A percentile compares a stretch with the other conserved stretches of the same genome.
Evolutionary conservation across 495 filamentous ascomycete species (phyloP).

Genomic region (Daldinia loculata): DNA sequence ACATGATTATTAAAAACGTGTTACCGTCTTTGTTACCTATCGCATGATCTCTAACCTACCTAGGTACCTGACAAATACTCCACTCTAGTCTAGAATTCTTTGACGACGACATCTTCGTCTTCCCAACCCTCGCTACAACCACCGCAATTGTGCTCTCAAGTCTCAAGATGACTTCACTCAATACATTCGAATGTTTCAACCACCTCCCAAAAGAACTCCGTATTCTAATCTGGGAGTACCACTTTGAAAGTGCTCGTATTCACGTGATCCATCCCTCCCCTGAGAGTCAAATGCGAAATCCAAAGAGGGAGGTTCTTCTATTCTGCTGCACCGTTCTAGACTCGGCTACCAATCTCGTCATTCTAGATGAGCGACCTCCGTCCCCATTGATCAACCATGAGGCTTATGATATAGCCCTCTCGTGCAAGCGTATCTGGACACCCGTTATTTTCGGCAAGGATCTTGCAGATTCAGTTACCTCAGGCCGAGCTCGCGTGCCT

Average conservation of each 20-base stretch:
- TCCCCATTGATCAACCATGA: constrained; percentile 30
- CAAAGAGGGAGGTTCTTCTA: constrained; percentile 19
- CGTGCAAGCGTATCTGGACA: constrained; percentile 18
- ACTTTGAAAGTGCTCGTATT: constrained; percentile 45
- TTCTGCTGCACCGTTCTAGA: constrained; percentile 32
- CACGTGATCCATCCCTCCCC: constrained; percentile 34
- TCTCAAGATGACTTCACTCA: constrained; percentile 13
- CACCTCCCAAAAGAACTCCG: constrained; percentile 44
- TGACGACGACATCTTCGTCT: background rate
- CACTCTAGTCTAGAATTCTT: constrained; percentile 6
- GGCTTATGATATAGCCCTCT: constrained; percentile 19
- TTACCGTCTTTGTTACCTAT: background rate
- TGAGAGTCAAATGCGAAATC: constrained; percentile 17
- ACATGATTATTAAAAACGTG: background rate
- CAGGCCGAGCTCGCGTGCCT: constrained; percentile 19
- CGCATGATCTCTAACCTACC: background rate
- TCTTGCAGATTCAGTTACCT: constrained; percentile 14
- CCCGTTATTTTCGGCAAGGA: constrained; percentile 31
- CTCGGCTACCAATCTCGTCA: constrained; percentile 32
- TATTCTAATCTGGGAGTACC: constrained; percentile 43
- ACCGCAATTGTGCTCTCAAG: background rate
- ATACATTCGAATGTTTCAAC: constrained; percentile 42
- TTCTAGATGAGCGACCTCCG: constrained; percentile 22
- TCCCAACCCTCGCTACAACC: background rate
- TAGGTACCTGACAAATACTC: background rate